Base-by-base conservation (phyloP, 768 basidiomycete species). In the Mycena chlorophos region DNA sequence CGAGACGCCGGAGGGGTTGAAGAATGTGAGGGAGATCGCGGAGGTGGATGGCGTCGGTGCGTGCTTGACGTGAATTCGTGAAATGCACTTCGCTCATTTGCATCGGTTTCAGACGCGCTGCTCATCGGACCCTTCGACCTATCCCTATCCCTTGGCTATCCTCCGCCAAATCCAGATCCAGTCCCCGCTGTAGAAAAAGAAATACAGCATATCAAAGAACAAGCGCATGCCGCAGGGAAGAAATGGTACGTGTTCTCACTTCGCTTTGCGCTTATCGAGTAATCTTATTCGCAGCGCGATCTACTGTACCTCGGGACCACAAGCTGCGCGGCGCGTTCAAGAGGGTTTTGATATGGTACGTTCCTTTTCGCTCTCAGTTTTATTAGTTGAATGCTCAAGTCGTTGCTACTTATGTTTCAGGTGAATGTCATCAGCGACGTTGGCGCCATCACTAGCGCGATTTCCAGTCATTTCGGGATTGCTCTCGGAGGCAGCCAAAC, bases 51-150 rank as follows among this genome's bases (percentile, higher is more conserved):
- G 86, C 1, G 75, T 89, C 19, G 84, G 83, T 84, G 40, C 65
- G 78, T 63, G 27, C 17, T 46, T 31, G 19, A 3, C 4, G 70
- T 73, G 42, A 74, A 5, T 31, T 46, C 74, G 75, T 64, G 69
- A 34, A 68, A 51, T 55, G 63, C 12, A 54, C 72, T n/a, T n/a
- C 19, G 3, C 17, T 31, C n/a, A 19, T 16, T 34, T n/a, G 30
- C 10, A 28, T 19, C n/a, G 27, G 72, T 52, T 65, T 70, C 52
- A 78, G 80, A 83, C 56, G 75, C 78, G 14, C 68, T 86, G 20
- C 84, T 85, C 68, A 80, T 88, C 51, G 86, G 86, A 3, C 86
- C 86, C 3, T 88, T 82, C 57, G 86, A 88, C 63, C 75, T 88
- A 38, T 88, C 87, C 1, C 73, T 86, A 49, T 76, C 79, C 1